A percentile compares a stretch with the other conserved stretches of the same genome.
Evolutionary conservation across 371 early-diverging fungal genomes (phyloP).

Genomic region (Syncephalastrum racemosum): DNA sequence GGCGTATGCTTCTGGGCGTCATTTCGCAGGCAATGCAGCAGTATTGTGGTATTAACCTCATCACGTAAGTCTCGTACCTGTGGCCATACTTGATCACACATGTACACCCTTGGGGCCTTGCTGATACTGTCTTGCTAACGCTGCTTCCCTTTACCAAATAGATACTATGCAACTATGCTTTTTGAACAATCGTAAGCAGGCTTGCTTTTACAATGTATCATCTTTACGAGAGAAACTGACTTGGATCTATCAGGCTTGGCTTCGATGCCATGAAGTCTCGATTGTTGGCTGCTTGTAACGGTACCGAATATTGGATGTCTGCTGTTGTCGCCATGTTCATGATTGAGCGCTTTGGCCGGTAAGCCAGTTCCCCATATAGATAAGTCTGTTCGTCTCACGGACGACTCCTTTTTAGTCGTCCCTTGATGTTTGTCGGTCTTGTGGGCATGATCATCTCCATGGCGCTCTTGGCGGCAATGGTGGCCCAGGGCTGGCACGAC

Average conservation of each 20-base stretch:
- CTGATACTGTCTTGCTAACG: too few species aligned
- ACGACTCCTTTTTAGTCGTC: constrained; percentile 5
- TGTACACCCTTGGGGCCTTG: not conserved
- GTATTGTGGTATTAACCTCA: constrained; percentile 44
- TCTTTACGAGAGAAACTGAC: too few species aligned
- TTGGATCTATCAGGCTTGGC: not conserved
- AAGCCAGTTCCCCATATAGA: not conserved
- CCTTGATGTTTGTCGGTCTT: constrained; percentile 18
- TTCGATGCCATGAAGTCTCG: too few species aligned
- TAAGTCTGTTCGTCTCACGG: too few species aligned
- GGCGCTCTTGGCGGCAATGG: constrained; percentile 13
- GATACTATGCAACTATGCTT: constrained; percentile 18
- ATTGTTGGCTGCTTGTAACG: too few species aligned
- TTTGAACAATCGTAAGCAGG: constrained; percentile 13
- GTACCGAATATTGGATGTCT: constrained; percentile 16
- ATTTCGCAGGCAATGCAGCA: constrained; percentile 47
- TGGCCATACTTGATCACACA: not conserved
- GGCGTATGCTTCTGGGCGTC: constrained; percentile 43
- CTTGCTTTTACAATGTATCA: too few species aligned
- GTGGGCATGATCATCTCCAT: constrained; percentile 19
- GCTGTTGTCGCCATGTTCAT: constrained; percentile 22
- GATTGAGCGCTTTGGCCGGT: constrained; percentile 19
- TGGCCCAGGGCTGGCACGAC: constrained; percentile 9
- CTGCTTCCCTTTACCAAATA: not conserved
- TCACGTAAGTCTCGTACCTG: constrained; percentile 15